phyloP scores from a whole-genome alignment of 352 stramenopile genomes.

The Phytophthora fragariae region DNA sequence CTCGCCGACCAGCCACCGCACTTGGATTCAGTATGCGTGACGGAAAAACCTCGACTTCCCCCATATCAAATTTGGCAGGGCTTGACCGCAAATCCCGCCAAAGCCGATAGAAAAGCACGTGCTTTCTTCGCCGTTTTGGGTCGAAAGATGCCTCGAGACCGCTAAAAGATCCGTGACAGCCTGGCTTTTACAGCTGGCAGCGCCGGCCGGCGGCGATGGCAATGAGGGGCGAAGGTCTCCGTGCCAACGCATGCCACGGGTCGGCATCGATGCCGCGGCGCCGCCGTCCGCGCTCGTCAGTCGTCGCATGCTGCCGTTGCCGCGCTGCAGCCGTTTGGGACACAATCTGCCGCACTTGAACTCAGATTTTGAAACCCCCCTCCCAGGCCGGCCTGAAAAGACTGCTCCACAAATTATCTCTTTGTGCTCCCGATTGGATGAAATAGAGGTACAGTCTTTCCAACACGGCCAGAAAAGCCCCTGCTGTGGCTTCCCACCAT shows the following conservation, averaged over 20 bases:
- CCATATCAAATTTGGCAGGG: slow-evolving; percentile 32
- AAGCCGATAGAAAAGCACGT: slow-evolving; percentile 31
- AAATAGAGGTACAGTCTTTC: slow-evolving; percentile 18
- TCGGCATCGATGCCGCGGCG: too few species aligned
- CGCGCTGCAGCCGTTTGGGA: slow-evolving; percentile 19
- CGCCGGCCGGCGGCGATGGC: not conserved
- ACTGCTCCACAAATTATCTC: slow-evolving; percentile 7
- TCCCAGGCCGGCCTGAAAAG: slow-evolving; percentile 21
- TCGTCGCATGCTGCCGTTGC: slow-evolving; percentile 25
- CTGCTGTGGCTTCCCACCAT: slow-evolving; percentile 25
- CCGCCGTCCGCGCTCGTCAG: not conserved
- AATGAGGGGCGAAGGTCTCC: not conserved
- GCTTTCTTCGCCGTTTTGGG: slow-evolving; percentile 29
- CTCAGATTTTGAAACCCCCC: slow-evolving; percentile 32
- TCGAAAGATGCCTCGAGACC: slow-evolving; percentile 39
- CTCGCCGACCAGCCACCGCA: slow-evolving; percentile 22
- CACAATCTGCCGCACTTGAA: slow-evolving; percentile 37
- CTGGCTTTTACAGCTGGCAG: slow-evolving; percentile 21
- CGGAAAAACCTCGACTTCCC: slow-evolving; percentile 41
- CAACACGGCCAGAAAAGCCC: slow-evolving; percentile 13
- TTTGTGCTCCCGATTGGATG: not conserved
- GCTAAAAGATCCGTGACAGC: slow-evolving; percentile 35
- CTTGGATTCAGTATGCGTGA: slow-evolving; percentile 22
- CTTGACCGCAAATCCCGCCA: slow-evolving; percentile 13
- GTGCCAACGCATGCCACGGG: too few species aligned